Evolutionary conservation across 2,329 filamentous ascomycete genomes (phyloP), one percentile per base, ranked within the genome.

Genomic region (Ophiostoma angusticollis): DNA sequence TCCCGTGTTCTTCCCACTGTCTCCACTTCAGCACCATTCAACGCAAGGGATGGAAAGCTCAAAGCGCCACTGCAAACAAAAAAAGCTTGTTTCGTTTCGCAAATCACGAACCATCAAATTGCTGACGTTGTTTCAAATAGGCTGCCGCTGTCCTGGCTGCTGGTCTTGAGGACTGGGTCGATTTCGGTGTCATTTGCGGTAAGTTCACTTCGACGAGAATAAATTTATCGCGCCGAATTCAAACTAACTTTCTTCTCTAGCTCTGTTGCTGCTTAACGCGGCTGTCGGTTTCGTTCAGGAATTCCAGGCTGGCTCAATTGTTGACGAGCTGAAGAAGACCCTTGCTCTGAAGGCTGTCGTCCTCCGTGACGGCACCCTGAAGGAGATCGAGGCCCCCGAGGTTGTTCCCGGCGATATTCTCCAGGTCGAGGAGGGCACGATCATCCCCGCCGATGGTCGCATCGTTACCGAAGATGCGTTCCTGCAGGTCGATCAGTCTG

Each of bases 361-460:
- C 50, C 73, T 91, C 57, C 83, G 86, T 68, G 81, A 89, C 57
- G 82, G 79, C 45, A 68, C 71, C 41, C 71, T 86, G 45, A 72
- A 77, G 60, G 84, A 93, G 60, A 68, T 93, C 45, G 81, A 87
- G 63, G 80, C 84, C 45, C 74, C 80, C 38, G 80, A 87, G 52
- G 80, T 93, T 47, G 85, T 93, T 46, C 84, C 85, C 49, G 85
- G 85, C 60, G 85, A 93, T 67, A 87, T 93, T 53, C 70, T 93
- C 45, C 80, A 87, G 60, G 73, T 93, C 47, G 84, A 93, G 61
- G 85, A 93, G 72, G 86, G 85, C 63, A 89, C 84, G 47, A 93
- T 93, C 51, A 83, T 93, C 51, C 83, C 85, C 47, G 86, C 85
- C 49, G 86, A 94, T 61, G 85, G 85, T 50, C 80, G 80, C 49